A percentile compares a stretch with the other conserved stretches of the same genome.
phyloP scores from a whole-genome alignment of 768 basidiomycete species.

The Mycena polygramma region DNA sequence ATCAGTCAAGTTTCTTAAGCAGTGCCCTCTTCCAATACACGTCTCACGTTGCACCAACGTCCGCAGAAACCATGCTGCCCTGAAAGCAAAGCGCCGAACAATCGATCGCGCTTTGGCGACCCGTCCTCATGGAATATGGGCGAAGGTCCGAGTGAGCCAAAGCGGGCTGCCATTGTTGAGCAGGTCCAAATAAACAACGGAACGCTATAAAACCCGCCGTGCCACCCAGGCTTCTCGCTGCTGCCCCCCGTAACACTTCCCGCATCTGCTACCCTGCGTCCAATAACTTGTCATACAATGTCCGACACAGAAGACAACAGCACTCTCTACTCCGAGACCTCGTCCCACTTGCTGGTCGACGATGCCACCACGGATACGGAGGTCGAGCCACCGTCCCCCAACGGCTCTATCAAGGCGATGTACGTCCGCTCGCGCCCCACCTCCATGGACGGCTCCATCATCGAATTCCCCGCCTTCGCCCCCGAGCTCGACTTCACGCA shows the following conservation, averaged over 20 bases:
- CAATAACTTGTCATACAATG: not conserved
- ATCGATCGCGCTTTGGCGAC: not conserved
- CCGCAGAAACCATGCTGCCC: too few species aligned
- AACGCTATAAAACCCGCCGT: not conserved
- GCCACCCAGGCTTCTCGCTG: not conserved
- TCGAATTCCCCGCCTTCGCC: constrained; percentile 12
- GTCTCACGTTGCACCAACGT: too few species aligned
- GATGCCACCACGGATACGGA: constrained; percentile 2
- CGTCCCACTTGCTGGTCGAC: not conserved
- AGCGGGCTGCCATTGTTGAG: not conserved
- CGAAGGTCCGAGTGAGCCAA: not conserved
- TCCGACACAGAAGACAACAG: not conserved
- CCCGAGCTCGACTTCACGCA: not conserved
- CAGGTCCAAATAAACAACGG: not conserved
- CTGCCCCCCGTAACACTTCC: not conserved
- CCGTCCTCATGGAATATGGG: not conserved
- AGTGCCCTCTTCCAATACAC: too few species aligned
- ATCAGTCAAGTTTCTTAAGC: too few species aligned
- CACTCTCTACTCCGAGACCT: not conserved
- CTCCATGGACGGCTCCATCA: constrained; percentile 9
- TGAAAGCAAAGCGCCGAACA: not conserved
- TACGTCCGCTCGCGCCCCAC: constrained; percentile 25
- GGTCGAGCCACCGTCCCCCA: constrained; percentile 9
- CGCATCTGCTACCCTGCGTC: not conserved
- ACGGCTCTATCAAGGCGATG: constrained; percentile 8